phyloP scores from a whole-genome alignment of 108 stramenopile genomes.

The Conticribra weissflogii region DNA sequence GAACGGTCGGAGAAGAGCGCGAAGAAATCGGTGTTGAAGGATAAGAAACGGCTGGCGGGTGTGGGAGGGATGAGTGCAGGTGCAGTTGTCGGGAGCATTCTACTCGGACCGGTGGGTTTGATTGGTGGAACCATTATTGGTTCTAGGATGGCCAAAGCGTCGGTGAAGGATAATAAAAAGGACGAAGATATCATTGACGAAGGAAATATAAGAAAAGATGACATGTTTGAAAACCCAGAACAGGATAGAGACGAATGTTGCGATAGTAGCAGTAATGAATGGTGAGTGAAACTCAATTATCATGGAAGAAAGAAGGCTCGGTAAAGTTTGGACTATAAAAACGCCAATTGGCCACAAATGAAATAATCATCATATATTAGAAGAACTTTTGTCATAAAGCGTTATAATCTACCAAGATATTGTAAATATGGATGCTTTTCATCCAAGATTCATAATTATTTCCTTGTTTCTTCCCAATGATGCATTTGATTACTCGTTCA shows the following conservation, averaged over 20 bases:
- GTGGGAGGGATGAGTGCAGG: slow-evolving; percentile 20
- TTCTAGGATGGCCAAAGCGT: not conserved
- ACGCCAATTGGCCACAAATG: too few relatives aligned
- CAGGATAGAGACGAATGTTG: not conserved
- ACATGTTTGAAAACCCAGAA: not conserved
- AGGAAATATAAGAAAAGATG: not conserved
- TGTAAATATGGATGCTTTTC: too few relatives aligned
- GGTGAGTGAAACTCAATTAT: too few relatives aligned
- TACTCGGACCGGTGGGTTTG: slow-evolving; percentile 19
- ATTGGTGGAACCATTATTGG: slow-evolving; percentile 20
- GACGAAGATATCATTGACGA: not conserved
- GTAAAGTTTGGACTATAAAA: too few relatives aligned
- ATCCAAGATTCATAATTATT: too few relatives aligned
- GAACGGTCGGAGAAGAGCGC: not conserved
- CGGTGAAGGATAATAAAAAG: not conserved
- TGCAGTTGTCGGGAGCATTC: slow-evolving; percentile 7
- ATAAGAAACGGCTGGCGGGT: slow-evolving; percentile 7
- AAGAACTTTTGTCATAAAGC: too few relatives aligned
- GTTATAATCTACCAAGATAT: too few relatives aligned
- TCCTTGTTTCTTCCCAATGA: too few relatives aligned
- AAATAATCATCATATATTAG: too few relatives aligned
- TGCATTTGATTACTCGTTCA: too few relatives aligned
- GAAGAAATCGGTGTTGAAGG: slow-evolving; percentile 4
- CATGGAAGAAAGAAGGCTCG: too few relatives aligned
- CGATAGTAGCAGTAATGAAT: not conserved